These are phyloP conservation scores for Penicillium sp. DNA, from an alignment of 2,329 filamentous ascomycete species.

Conservation along the genomic window DNA sequence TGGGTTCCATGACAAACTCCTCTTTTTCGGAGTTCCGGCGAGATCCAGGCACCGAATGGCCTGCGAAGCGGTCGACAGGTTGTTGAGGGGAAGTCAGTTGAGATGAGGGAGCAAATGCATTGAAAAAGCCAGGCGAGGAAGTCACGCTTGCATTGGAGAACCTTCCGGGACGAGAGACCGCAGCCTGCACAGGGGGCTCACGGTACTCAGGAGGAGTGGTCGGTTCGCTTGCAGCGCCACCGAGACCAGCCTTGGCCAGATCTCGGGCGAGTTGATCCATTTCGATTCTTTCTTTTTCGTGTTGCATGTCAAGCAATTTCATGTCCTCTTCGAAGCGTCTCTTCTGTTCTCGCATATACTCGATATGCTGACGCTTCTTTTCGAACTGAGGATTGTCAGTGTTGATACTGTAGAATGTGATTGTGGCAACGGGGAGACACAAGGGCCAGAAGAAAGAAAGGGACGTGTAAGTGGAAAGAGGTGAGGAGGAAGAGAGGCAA, in stretches of 20 bases:
- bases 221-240: slow-evolving; percentile 87
- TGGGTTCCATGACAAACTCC: slow-evolving; percentile 69
- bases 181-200: slow-evolving; percentile 77
- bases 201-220: slow-evolving; percentile 94
- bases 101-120: slow-evolving; percentile 70
- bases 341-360: slow-evolving; percentile 85
- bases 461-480: background rate
- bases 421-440: background rate
- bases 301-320: slow-evolving; percentile 83
- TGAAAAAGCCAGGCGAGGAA: slow-evolving; percentile 76
- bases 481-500: background rate
- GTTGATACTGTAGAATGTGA: background rate
- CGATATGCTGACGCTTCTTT: slow-evolving; percentile 91
- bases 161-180: slow-evolving; percentile 81
- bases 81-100: slow-evolving; percentile 75
- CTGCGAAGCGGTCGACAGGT: slow-evolving; percentile 70
- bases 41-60: slow-evolving; percentile 83
- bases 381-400: slow-evolving; percentile 70
- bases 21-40: slow-evolving; percentile 90
- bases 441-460: background rate
- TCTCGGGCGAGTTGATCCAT: slow-evolving; percentile 84
- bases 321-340: slow-evolving; percentile 90
- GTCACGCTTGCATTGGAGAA: slow-evolving; percentile 88
- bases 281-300: slow-evolving; percentile 80
- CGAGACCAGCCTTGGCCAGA: slow-evolving; percentile 61